Base-by-base conservation (phyloP, 306 rosid species). In the Begonia masoniana region DNA sequence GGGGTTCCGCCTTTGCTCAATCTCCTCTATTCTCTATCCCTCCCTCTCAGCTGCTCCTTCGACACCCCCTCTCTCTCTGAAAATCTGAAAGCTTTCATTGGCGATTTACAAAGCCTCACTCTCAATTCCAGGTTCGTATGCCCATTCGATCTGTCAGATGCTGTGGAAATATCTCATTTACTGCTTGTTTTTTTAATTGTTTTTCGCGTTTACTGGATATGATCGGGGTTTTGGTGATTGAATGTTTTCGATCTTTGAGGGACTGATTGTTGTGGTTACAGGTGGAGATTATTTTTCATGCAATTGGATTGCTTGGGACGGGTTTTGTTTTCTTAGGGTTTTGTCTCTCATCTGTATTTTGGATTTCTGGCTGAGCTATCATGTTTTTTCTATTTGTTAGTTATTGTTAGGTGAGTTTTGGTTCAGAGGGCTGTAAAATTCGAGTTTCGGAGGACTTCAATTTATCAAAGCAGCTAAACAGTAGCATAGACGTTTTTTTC, bases 121-220 rank as follows among this genome's bases (percentile, higher is more conserved):
- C 62, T 68, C 79, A 63, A 65, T 75, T 72, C 67, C 77, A 85
- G 96, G 96, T 91, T 72, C 58, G 77, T 80, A 62, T 56, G 63
- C 74, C 77, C 60, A 55, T 57, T 73, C 75, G 88, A 83, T 85
- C 88, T 72, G 61, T 35, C n/a, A 50, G 69, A 66, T 72, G 67
- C 36, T 54, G 54, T 66, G 51, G 49, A 26, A 51, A 19, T 21
- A 68, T 41, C 51, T 52, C 46, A 31, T 31, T 31, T 7, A 51
- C 50, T 42, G 54, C 7, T 4, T 31, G 19, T 49, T 46, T 36
- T 53, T 4, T 42, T 17, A 31, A 48, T 56, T 42, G 12, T 1
- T 52, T 12, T 59, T 23, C 7, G n/a, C 15, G 52, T 31, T 1
- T 31, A 71, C 57, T 67, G 74, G 71, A 53, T 82, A 65, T 68